Base-by-base conservation (phyloP, 2,329 filamentous ascomycete species). In the Aspergillus quadricinctus region DNA sequence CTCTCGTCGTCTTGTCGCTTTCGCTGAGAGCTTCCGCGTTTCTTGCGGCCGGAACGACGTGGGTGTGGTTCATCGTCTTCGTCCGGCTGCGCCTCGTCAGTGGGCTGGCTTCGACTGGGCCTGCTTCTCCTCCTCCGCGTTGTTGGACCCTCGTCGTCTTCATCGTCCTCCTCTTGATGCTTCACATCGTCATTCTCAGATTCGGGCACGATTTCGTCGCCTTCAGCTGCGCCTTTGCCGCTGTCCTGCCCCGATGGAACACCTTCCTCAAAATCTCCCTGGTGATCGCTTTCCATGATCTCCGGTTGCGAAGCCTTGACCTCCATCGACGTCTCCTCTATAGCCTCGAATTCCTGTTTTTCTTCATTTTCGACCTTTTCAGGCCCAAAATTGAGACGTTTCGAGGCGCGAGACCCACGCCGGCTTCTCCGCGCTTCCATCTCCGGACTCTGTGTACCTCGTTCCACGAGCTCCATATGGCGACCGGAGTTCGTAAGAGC, bases 401-500 rank as follows among this genome's bases (percentile, higher is more conserved):
- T 81, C 25, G 74, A 63, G 17, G 55, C 68, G 58, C 77, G 73
- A 63, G 66, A 64, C 37, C 62, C 61, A 10, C 62, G 65, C n/a
- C 64, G 68, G 31, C 57, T 60, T 10, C 55, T 57, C 27, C 48
- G 54, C 29, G 27, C 6, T 41, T 65, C 62, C 29, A 70, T 69
- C 57, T 83, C 78, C 3, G 82, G 79, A 55, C 78, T 85, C 43
- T 73, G 74, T 2, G 83, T 84, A 27, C 79, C 81, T 61, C 78
- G 74, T 57, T 82, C 77, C 9, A 84, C 74, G 4, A 83, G 75
- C 53, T 82, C 71, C 56, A 79, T 77, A 67, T 86, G 83, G 57
- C 76, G 80, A 19, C 84, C 84, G 7, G 83, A 85, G 60, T 83
- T 80, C 3, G 83, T 82, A 48, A 87, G 72, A 17, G 80, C 82